Base-by-base conservation (phyloP, 129 eudicot genomes). In the Glebionis coronaria region DNA sequence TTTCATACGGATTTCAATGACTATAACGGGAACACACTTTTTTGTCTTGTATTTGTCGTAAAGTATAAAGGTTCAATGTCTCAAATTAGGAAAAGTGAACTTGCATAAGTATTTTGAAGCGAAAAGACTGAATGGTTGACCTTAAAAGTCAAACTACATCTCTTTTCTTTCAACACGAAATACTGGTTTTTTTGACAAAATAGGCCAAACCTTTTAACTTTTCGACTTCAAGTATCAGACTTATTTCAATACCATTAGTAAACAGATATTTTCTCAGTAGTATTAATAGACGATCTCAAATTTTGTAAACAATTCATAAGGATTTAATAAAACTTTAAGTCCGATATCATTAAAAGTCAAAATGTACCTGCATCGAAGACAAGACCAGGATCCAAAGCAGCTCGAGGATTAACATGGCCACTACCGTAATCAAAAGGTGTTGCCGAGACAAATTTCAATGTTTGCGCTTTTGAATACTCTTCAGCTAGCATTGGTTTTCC, bases 391-490 rank as follows among this genome's bases (percentile, higher is more conserved):
- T 93, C 95, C 18, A 93, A 68, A 75, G 98, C 95, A 21, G 95
- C 98, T 61, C 90, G 75, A 13, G 98, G 98, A 75, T 82, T 87
- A 49, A 93, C 98, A 75, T 93, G 98, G 59, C 98, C 98, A 73
- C 97, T 93, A 47, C 98, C 98, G 76, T 84, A 93, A 82, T 93
- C 98, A 73, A 93, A 88, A 49, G 98, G 98, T 14, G 98, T 93
- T 15, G 98, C 98, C 15, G 82, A 71, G 38, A 84, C 97, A 29
- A 93, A 82, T 44, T 81, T 79, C 70, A 89, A 25, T 4, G 82
- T 81, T 52, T 93, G 92, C 1, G 97, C 79, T 46, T 84, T 89
- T 11, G 97, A 82, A 74, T 78, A 82, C 68, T 86, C 86, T 81
- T 93, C 97, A n/a, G 97, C 95, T 73, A 86, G 79, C 64, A 93